Percentiles rank a stretch among this genome's conserved stretches.
Conservation (phyloP, 179 eudicot species). For the Actinidia chinensis region DNA sequence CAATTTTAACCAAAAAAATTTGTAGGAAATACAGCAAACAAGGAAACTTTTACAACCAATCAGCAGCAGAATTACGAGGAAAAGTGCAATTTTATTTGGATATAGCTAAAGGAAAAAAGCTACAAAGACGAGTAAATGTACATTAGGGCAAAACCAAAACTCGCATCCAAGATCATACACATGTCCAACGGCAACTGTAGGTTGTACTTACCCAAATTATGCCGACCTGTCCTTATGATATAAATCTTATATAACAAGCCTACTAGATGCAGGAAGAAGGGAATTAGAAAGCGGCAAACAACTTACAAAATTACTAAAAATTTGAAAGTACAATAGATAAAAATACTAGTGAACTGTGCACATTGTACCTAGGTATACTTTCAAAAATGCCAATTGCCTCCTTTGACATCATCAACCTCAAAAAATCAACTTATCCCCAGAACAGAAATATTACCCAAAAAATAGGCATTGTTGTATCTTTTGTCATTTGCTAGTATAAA, state of each 20-base stretch:
- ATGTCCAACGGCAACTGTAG: neutral
- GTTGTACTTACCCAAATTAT: neutral
- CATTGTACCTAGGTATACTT: neutral
- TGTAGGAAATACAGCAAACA: constrained; percentile 9
- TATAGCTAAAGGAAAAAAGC: too few relatives aligned
- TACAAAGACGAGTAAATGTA: too few relatives aligned
- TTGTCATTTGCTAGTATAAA: constrained; percentile 1
- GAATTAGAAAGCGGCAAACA: too few relatives aligned
- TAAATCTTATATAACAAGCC: neutral
- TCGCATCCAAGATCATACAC: neutral
- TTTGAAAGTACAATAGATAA: too few relatives aligned
- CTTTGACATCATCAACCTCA: constrained; percentile 1
- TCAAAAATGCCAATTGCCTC: too few relatives aligned
- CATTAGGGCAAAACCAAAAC: too few relatives aligned
- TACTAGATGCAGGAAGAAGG: neutral
- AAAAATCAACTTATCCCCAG: neutral
- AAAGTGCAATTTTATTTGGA: constrained; percentile 3
- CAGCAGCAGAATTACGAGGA: too few relatives aligned
- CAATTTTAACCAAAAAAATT: neutral
- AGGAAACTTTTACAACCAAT: neutral
- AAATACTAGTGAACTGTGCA: too few relatives aligned
- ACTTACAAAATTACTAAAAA: too few relatives aligned
- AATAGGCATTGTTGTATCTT: neutral
- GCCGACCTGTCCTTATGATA: neutral
- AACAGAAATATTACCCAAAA: neutral